Base-by-base conservation (phyloP, 1,284 basidiomycete genomes). In the Fomitopsis pinicola region DNA sequence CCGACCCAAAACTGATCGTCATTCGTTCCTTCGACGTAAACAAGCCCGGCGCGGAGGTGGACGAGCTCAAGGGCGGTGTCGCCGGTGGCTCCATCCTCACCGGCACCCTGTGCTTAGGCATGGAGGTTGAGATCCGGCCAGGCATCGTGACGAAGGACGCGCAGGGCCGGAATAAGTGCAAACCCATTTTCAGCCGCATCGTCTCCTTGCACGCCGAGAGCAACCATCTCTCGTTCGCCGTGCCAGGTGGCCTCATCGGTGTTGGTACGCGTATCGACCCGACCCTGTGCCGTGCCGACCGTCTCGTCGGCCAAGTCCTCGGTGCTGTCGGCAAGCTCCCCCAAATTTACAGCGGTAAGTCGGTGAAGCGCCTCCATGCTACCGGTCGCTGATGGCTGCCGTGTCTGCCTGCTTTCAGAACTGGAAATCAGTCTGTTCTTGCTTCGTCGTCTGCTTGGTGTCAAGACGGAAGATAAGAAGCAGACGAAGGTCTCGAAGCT, bases 21-120 rank as follows among this genome's bases (percentile, higher is more conserved):
- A 99, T 99, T 75, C 94, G 95, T 71, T 98, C 96, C n/a, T 99
- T 99, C 78, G 97, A 99, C 76, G 97, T 99, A 75, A 99, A 99
- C 86, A 98, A 98, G 79, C 97, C 97, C 12, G 97, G 97, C 74
- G 88, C 96, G 5, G 94, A 97, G 74, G 95, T 99, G 9, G 92
- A 97, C 69, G 97, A 99, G 64, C 84, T 99, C 63, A 97, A 97
- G 78, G 97, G 97, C 65, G 97, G 97, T 74, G 97, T 99, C 36
- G 97, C 97, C 17, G 97, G 97, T 78, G 97, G 97, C 42, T 96
- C 92, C 42, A 97, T 99, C 72, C 83, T 99, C 64, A 92, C 88
- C 14, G 97, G 97, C 71, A 92, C 98, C 38, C 87, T 99, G 65
- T 87, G 83, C 64, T 81, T 98, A 59, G 95, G 96, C 0, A 89